phyloP scores from a whole-genome alignment of 371 early-diverging fungal species.

The Polyrhizophydium stewartii region DNA sequence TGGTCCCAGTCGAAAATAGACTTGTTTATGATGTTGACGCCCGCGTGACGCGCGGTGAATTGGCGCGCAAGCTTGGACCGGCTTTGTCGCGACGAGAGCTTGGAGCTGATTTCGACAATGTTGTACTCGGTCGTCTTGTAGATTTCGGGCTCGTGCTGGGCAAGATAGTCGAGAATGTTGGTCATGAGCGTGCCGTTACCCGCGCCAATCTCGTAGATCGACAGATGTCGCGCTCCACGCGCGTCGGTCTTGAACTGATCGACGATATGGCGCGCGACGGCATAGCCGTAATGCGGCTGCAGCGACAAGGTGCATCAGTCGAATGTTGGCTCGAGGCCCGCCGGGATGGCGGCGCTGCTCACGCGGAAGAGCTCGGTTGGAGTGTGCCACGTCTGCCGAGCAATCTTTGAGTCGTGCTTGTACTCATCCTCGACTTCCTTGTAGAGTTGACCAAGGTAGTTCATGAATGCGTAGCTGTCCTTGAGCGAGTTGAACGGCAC shows the following conservation, averaged over 20 bases:
- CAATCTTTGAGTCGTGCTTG: conserved; percentile 38
- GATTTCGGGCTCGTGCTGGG: conserved; percentile 69
- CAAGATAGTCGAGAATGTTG: conserved; percentile 86
- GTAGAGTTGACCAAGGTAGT: conserved; percentile 73
- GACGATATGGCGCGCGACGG: conserved; percentile 88
- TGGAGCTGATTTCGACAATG: conserved; percentile 87
- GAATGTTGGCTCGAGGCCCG: background rate
- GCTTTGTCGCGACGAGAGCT: conserved; percentile 54
- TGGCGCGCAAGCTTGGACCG: conserved; percentile 38
- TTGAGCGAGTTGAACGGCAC: conserved; percentile 60
- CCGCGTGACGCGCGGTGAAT: conserved; percentile 39
- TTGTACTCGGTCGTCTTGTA: conserved; percentile 77
- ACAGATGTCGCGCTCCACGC: conserved; percentile 39
- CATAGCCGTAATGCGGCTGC: conserved; percentile 53
- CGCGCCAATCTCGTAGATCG: conserved; percentile 93
- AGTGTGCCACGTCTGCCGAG: conserved; percentile 95
- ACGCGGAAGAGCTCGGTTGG: conserved; percentile 94
- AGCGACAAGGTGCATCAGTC: background rate
- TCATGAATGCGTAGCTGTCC: conserved; percentile 80
- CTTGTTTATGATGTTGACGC: conserved; percentile 79
- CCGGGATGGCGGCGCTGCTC: conserved; percentile 3
- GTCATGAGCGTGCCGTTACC: conserved; percentile 95
- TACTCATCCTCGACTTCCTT: conserved; percentile 69
- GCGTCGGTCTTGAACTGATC: conserved; percentile 61
- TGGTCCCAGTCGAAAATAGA: conserved; percentile 88